Evolutionary conservation across 768 basidiomycete genomes (phyloP).

Genomic region (Kwoniella dendrophila): DNA sequence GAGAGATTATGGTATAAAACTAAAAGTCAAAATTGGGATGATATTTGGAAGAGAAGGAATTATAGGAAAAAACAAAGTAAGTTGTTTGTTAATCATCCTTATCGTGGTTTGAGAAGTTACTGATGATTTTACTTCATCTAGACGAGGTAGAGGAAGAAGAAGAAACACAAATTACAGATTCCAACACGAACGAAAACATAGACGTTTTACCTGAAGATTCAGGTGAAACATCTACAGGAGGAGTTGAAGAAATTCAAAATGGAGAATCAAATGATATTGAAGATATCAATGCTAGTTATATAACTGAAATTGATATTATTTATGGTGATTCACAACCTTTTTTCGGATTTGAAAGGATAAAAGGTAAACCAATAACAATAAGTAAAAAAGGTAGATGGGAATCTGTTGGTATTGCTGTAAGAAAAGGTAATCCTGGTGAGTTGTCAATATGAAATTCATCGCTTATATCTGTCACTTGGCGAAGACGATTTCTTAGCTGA

Average conservation of each 20-base stretch:
- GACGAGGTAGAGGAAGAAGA: background rate
- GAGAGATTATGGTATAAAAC: constrained; percentile 77
- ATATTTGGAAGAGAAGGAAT: constrained; percentile 5
- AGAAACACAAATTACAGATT: background rate
- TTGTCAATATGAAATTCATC: background rate
- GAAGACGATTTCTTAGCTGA: background rate
- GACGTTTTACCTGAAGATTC: constrained; percentile 6
- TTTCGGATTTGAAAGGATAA: constrained; percentile 79
- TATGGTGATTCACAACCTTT: constrained; percentile 82
- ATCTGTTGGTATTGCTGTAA: constrained; percentile 47
- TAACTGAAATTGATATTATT: constrained; percentile 89
- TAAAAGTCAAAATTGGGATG: constrained; percentile 58
- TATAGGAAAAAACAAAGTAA: constrained; percentile 11
- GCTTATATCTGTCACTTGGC: background rate
- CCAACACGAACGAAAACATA: background rate
- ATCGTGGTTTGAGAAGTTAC: background rate
- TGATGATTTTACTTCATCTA: background rate
- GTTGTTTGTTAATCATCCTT: background rate
- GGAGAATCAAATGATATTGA: constrained; percentile 18
- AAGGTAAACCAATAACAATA: constrained; percentile 53
- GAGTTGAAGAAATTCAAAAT: constrained; percentile 4
- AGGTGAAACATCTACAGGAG: constrained; percentile 3
- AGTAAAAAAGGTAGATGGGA: constrained; percentile 45
- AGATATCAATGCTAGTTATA: constrained; percentile 61
- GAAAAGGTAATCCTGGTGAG: constrained; percentile 50